A percentile compares a stretch with the other conserved stretches of the same genome.
Evolutionary conservation across 163 green algal species (phyloP).

Genomic region (Smithsoniella earleae): DNA sequence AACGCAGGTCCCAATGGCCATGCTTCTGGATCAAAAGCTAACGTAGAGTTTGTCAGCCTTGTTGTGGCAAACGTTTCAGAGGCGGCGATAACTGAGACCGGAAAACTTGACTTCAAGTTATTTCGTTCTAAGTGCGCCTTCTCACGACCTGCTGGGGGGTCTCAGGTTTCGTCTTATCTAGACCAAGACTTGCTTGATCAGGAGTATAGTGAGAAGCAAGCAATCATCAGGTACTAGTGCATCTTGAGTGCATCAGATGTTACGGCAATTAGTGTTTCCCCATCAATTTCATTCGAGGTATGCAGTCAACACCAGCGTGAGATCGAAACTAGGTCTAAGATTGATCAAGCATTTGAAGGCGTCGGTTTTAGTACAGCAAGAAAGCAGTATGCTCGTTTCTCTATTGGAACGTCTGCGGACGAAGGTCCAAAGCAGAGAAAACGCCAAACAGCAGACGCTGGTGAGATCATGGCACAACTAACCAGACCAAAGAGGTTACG

Average conservation of each 20-base stretch:
- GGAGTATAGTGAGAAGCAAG: neutral
- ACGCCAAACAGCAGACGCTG: neutral
- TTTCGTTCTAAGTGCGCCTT: neutral
- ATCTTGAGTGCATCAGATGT: neutral
- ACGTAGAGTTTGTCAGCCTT: no score
- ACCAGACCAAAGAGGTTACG: no score
- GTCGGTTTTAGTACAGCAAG: neutral
- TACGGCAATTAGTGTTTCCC: neutral
- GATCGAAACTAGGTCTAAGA: neutral
- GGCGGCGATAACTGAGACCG: no score
- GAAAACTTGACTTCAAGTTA: neutral
- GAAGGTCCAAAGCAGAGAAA: neutral
- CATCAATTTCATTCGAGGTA: neutral
- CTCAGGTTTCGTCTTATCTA: neutral
- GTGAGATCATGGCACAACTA: slow-evolving; percentile 13
- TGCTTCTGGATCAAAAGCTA: no score
- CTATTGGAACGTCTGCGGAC: no score
- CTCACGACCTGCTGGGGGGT: neutral
- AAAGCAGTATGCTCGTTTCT: no score
- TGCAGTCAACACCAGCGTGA: neutral
- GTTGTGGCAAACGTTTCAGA: no score
- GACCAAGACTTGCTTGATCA: neutral
- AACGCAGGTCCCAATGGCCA: no score
- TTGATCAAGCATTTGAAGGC: neutral
- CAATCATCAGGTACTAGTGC: neutral